A percentile compares a stretch with the other conserved stretches of the same genome.
These are phyloP conservation scores for Chaetomium olivaceum DNA, from an alignment of 2,329 filamentous ascomycete species.

Conservation along the genomic window DNA sequence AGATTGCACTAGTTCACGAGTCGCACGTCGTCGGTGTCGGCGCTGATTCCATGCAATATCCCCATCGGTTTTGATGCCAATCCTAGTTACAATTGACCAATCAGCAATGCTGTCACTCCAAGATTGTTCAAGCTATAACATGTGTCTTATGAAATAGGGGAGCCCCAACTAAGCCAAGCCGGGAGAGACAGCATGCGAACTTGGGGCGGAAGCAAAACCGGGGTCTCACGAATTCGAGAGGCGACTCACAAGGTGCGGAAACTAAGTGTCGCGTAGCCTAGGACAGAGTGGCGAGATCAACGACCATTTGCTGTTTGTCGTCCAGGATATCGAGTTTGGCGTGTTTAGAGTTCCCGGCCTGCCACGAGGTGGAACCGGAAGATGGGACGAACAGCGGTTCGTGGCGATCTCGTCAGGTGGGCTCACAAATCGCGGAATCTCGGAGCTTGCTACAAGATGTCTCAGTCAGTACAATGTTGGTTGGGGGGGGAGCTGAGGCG, in stretches of 20 bases:
- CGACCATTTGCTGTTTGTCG: background rate
- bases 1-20: background rate
- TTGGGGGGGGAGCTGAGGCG: background rate
- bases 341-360: slow-evolving; percentile 4
- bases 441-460: background rate
- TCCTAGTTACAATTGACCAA: slow-evolving; percentile 20
- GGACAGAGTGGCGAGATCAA: background rate
- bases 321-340: background rate
- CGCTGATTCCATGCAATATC: background rate
- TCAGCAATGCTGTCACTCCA: slow-evolving; percentile 17
- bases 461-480: background rate
- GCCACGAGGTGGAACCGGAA: slow-evolving; percentile 11
- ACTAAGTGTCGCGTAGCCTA: background rate
- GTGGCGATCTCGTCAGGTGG: background rate
- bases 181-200: slow-evolving; percentile 1
- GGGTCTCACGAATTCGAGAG: slow-evolving; percentile 7
- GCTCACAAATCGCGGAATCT: background rate
- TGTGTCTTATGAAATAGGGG: slow-evolving; percentile 22
- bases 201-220: slow-evolving; percentile 9
- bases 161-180: slow-evolving; percentile 18
- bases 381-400: slow-evolving; percentile 15
- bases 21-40: slow-evolving; percentile 11
- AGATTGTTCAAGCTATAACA: slow-evolving; percentile 26
- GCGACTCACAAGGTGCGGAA: slow-evolving; percentile 4
- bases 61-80: slow-evolving; percentile 13